phyloP scores from a whole-genome alignment of 1,284 basidiomycete genomes.

The Hymenochaete sp. region DNA sequence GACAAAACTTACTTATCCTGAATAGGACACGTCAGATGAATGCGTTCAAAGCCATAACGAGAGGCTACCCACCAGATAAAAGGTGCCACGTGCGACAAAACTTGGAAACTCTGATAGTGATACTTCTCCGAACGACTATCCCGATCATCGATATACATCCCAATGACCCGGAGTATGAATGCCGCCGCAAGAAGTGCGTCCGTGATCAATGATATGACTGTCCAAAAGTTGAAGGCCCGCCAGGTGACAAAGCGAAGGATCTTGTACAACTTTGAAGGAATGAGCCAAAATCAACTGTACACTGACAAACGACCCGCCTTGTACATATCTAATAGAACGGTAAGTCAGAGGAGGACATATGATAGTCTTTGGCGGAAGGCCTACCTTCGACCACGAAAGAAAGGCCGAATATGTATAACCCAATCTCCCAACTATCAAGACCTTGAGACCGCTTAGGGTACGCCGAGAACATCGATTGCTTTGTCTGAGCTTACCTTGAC shows the following conservation, averaged over 20 bases:
- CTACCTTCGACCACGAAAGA: conserved; percentile 74
- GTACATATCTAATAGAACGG: conserved; percentile 43
- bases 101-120: conserved; percentile 75
- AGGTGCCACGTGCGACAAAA: conserved; percentile 79
- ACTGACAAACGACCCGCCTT: conserved; percentile 41
- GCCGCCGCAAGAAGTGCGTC: conserved; percentile 65
- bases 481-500: too few species aligned
- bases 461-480: too few species aligned
- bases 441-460: too few species aligned
- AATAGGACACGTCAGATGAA: conserved; percentile 6
- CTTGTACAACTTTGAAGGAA: conserved; percentile 45
- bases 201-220: conserved; percentile 60
- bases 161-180: conserved; percentile 64
- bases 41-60: neutral
- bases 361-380: conserved; percentile 10
- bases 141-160: conserved; percentile 40
- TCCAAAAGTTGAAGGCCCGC: conserved; percentile 79
- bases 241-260: conserved; percentile 59
- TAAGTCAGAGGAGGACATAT: neutral
- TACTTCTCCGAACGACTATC: conserved; percentile 27
- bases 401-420: conserved; percentile 68
- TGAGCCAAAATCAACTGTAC: conserved; percentile 1
- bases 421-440: conserved; percentile 70
- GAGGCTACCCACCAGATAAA: conserved; percentile 62
- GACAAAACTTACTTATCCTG: conserved; percentile 66